Evolutionary conservation across 495 filamentous ascomycete species (phyloP).

Genomic region (Parachaetomium inaequale): DNA sequence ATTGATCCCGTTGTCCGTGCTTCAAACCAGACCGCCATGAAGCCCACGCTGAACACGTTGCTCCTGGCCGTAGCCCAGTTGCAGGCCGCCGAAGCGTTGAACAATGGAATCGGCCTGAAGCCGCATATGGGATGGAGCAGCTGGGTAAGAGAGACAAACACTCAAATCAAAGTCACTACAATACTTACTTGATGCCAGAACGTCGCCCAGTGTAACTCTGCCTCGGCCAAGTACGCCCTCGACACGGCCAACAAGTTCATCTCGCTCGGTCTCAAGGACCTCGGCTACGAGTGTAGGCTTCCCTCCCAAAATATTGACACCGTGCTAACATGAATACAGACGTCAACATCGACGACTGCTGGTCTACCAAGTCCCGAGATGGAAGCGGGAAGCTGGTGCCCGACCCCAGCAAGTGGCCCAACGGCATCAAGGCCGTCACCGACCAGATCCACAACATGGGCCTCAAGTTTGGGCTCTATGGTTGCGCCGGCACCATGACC

Average conservation of each 20-base stretch:
- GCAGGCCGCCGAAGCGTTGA: background rate
- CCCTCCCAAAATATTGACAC: too few relatives aligned
- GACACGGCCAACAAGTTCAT: conserved; percentile 24
- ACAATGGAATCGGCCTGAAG: conserved; percentile 20
- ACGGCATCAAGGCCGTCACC: conserved; percentile 57
- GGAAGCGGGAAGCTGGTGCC: conserved; percentile 51
- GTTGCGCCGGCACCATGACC: conserved; percentile 57
- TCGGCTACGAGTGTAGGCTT: conserved; percentile 57
- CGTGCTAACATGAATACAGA: conserved; percentile 34
- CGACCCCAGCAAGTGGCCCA: conserved; percentile 57
- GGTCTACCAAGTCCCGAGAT: conserved; percentile 53
- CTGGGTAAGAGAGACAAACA: conserved; percentile 15
- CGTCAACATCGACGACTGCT: conserved; percentile 64
- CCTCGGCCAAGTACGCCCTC: conserved; percentile 23
- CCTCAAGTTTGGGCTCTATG: conserved; percentile 65
- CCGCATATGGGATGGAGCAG: conserved; percentile 28
- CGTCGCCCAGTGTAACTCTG: conserved; percentile 25
- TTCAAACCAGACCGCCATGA: background rate
- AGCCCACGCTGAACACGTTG: background rate
- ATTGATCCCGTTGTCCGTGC: too few relatives aligned
- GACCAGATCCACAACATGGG: conserved; percentile 57
- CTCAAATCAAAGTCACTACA: background rate
- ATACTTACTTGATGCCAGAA: conserved; percentile 10
- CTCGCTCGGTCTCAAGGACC: conserved; percentile 46
- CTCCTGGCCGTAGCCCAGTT: background rate